Conservation (phyloP, 2,329 filamentous ascomycete genomes). For the Beauveria sp. region DNA sequence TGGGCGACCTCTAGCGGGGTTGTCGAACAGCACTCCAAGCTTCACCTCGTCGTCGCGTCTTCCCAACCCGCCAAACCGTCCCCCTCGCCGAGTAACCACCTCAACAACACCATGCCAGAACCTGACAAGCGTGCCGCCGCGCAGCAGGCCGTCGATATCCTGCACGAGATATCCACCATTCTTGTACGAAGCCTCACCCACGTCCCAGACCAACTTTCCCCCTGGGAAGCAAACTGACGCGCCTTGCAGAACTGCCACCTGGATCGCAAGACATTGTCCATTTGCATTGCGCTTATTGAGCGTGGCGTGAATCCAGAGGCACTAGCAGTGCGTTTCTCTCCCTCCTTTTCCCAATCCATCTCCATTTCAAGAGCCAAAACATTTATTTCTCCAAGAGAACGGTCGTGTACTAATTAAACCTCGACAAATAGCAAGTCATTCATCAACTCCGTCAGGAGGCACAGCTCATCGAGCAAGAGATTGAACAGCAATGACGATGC, state of each 20-base stretch:
- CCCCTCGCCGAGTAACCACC: not conserved
- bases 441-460: slow-evolving; percentile 52
- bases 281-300: slow-evolving; percentile 95
- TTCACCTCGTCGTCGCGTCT: not conserved
- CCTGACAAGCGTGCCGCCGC: slow-evolving; percentile 66
- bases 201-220: not conserved
- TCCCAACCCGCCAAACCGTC: not conserved
- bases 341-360: not conserved
- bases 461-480: slow-evolving; percentile 39
- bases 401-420: not conserved
- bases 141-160: slow-evolving; percentile 74
- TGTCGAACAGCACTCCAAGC: not conserved
- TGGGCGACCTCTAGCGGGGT: not conserved
- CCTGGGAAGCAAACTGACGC: not conserved
- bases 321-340: slow-evolving; percentile 60
- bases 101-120: slow-evolving; percentile 35
- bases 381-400: too few relatives aligned
- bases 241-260: slow-evolving; percentile 75
- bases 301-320: slow-evolving; percentile 96
- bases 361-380: not conserved
- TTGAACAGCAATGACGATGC: slow-evolving; percentile 20
- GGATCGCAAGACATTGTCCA: slow-evolving; percentile 81
- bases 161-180: slow-evolving; percentile 80
- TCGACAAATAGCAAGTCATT: slow-evolving; percentile 42
- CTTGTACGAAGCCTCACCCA: slow-evolving; percentile 50